phyloP scores from a whole-genome alignment of 306 rosid species.

The Lathyrus aphaca region DNA sequence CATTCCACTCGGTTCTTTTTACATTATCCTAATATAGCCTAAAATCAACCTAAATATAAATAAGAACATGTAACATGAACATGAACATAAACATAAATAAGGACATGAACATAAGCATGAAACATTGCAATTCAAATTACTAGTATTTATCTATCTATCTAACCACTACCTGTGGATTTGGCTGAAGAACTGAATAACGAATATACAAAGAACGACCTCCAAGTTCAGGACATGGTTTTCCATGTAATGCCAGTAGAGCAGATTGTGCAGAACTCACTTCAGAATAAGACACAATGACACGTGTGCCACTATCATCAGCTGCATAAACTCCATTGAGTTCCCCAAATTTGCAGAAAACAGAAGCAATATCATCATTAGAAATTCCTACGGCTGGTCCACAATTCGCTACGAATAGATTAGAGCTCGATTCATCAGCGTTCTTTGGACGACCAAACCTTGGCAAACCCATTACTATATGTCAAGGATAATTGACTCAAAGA shows the following conservation, averaged over 20 bases:
- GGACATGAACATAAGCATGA: conserved; percentile 1
- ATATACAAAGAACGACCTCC: conserved; percentile 76
- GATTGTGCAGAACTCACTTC: conserved; percentile 57
- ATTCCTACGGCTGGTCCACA: conserved; percentile 82
- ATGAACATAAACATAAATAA: background rate
- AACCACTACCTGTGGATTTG: conserved; percentile 49
- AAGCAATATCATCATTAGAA: conserved; percentile 52
- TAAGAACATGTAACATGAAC: background rate
- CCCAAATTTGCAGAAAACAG: conserved; percentile 66
- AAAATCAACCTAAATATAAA: conserved; percentile 3
- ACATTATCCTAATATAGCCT: background rate
- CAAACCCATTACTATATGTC: conserved; percentile 44
- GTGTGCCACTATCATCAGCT: conserved; percentile 86
- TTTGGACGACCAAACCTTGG: conserved; percentile 71
- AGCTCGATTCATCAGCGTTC: conserved; percentile 48
- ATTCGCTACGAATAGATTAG: conserved; percentile 81
- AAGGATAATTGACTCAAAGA: background rate
- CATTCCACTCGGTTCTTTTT: too few relatives aligned
- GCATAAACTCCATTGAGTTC: conserved; percentile 63
- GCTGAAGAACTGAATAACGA: conserved; percentile 69
- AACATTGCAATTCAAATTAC: background rate
- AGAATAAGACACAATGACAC: conserved; percentile 66
- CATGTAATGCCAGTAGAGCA: conserved; percentile 65
- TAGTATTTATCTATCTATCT: background rate
- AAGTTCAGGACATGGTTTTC: conserved; percentile 65